Percentiles rank a stretch among this genome's conserved stretches.
Evolutionary conservation across 768 basidiomycete genomes (phyloP).

Genomic region (Leccinellum albellum): DNA sequence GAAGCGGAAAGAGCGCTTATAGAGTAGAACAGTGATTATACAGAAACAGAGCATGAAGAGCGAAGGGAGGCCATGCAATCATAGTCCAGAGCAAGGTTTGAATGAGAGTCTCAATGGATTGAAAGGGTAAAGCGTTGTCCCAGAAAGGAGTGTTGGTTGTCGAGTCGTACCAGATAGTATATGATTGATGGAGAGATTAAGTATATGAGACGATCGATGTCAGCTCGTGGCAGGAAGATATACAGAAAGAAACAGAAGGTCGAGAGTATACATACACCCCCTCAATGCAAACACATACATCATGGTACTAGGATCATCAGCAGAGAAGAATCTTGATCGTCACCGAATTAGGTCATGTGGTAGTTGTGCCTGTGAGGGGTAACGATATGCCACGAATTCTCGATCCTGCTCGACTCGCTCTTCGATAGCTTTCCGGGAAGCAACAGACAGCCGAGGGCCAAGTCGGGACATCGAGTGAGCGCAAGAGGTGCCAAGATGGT

Average conservation of each 20-base stretch:
- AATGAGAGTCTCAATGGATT: conserved; percentile 7
- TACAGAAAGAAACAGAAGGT: conserved; percentile 16
- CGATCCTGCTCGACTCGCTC: conserved; percentile 80
- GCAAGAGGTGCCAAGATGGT: conserved; percentile 42
- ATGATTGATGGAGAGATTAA: conserved; percentile 11
- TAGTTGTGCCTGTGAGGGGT: conserved; percentile 70
- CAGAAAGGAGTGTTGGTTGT: conserved; percentile 22
- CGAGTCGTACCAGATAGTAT: conserved; percentile 15
- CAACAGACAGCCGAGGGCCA: conserved; percentile 56
- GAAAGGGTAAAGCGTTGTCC: conserved; percentile 22
- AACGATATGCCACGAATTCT: conserved; percentile 84
- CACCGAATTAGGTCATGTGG: conserved; percentile 58
- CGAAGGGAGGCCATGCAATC: conserved; percentile 18
- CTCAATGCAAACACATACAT: conserved; percentile 2
- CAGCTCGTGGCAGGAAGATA: conserved; percentile 14
- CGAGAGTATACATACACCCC: conserved; percentile 6
- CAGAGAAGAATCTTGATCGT: conserved; percentile 4
- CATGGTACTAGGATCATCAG: conserved; percentile 2
- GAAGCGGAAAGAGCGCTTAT: conserved; percentile 12
- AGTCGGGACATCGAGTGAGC: conserved; percentile 48
- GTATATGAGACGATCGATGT: conserved; percentile 20
- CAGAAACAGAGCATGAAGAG: conserved; percentile 11
- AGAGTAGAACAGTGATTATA: conserved; percentile 7
- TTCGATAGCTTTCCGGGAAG: conserved; percentile 68
- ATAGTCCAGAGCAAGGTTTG: conserved; percentile 28